These are phyloP conservation scores for Kandelia obovata DNA, from an alignment of 345 rosid genomes.

Conservation along the genomic window DNA sequence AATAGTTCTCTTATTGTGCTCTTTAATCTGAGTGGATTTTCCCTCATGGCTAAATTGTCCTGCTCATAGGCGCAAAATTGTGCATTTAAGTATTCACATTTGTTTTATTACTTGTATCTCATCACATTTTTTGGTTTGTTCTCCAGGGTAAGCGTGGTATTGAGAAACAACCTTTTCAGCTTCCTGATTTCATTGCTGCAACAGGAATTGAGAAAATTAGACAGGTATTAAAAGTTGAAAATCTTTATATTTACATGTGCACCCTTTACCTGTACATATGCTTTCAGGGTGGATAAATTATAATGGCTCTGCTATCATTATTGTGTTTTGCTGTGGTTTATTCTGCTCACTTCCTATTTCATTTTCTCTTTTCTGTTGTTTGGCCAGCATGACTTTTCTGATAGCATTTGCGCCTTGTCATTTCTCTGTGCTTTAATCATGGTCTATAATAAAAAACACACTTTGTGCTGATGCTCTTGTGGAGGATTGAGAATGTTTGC, in stretches of 20 bases:
- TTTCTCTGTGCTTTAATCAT: too few relatives aligned
- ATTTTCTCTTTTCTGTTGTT: too few relatives aligned
- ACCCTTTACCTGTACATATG: background rate
- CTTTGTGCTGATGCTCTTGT: too few relatives aligned
- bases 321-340: background rate
- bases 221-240: slow-evolving; percentile 53
- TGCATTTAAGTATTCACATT: background rate
- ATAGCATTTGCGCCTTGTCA: too few relatives aligned
- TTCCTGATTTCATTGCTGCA: slow-evolving; percentile 99
- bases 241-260: background rate
- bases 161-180: slow-evolving; percentile 97
- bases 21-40: slow-evolving; percentile 16
- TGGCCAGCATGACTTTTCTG: too few relatives aligned
- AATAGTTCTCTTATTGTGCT: slow-evolving; percentile 13
- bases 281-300: background rate
- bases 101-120: slow-evolving; percentile 34
- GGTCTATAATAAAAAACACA: too few relatives aligned
- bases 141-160: slow-evolving; percentile 99
- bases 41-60: slow-evolving; percentile 6
- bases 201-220: slow-evolving; percentile 98
- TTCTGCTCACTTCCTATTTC: background rate
- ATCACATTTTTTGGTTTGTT: slow-evolving; percentile 30
- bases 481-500: too few relatives aligned
- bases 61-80: background rate
- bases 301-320: background rate